Evolutionary conservation across 2,329 filamentous ascomycete species (phyloP).

Genomic region (Hypoxylon sp.): DNA sequence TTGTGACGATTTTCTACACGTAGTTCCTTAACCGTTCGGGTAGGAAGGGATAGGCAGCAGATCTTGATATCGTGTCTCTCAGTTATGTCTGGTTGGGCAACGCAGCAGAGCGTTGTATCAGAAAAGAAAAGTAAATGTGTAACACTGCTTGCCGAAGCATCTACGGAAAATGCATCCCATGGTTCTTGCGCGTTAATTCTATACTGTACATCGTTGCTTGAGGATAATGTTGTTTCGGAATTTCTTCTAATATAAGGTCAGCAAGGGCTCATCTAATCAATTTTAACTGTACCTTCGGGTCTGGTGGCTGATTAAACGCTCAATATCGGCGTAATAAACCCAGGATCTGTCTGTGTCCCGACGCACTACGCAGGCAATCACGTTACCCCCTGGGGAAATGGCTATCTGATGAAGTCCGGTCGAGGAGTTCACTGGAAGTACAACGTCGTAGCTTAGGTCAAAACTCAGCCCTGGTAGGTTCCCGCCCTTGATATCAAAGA

Average conservation of each 20-base stretch:
- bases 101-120: conserved; percentile 20
- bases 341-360: not conserved
- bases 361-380: conserved; percentile 23
- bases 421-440: conserved; percentile 2
- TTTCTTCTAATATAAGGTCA: conserved; percentile 4
- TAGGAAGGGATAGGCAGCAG: not conserved
- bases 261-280: not conserved
- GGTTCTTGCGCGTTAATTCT: not conserved
- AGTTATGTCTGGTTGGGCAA: conserved; percentile 30
- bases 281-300: not conserved
- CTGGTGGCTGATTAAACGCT: not conserved
- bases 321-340: conserved; percentile 21
- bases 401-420: conserved; percentile 26
- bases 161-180: conserved; percentile 11
- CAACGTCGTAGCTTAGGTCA: conserved; percentile 13
- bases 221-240: conserved; percentile 14
- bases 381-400: conserved; percentile 27
- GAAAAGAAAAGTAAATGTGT: conserved; percentile 29
- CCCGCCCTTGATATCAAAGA: conserved; percentile 22
- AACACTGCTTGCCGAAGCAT: conserved; percentile 9
- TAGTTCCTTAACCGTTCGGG: not conserved
- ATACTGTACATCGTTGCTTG: not conserved
- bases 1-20: conserved; percentile 10
- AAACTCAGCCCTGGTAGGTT: conserved; percentile 9
- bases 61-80: not conserved